A percentile compares a stretch with the other conserved stretches of the same genome.
These are phyloP conservation scores for Lupinus albus DNA, from an alignment of 306 rosid species.

Conservation along the genomic window DNA sequence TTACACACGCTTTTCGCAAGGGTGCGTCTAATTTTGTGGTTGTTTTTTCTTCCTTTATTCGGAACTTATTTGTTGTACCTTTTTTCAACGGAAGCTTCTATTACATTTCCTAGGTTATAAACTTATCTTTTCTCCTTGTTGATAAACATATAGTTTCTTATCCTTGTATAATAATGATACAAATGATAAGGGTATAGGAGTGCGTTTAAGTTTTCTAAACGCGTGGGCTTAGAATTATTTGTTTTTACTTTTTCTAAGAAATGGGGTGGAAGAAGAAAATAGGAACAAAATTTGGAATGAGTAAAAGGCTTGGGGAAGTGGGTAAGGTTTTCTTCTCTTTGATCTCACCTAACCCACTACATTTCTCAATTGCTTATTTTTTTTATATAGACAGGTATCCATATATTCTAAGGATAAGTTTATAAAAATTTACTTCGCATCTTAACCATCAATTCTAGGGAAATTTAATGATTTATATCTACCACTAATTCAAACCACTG, in stretches of 20 bases:
- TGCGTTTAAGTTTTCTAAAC: too few species aligned
- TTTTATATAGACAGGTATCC: too few species aligned
- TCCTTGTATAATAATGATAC: too few species aligned
- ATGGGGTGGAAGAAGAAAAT: neutral
- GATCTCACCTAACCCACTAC: constrained; percentile 58
- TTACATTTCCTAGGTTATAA: constrained; percentile 21
- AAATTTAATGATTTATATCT: too few species aligned
- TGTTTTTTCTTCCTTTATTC: constrained; percentile 11
- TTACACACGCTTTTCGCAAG: constrained; percentile 36
- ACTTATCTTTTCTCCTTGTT: neutral
- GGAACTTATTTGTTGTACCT: neutral
- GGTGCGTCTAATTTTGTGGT: neutral
- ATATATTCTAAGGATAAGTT: too few species aligned
- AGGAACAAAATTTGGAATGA: neutral
- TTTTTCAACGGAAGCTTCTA: constrained; percentile 58
- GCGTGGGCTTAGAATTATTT: too few species aligned
- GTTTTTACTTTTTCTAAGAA: constrained; percentile 26
- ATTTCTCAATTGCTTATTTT: constrained; percentile 54
- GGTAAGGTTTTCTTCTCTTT: constrained; percentile 49
- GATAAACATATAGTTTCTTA: neutral
- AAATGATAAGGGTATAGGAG: too few species aligned
- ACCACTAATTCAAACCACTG: too few species aligned
- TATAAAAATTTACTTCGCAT: too few species aligned
- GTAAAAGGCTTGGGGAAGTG: constrained; percentile 11
- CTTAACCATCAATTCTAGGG: too few species aligned